phyloP scores from a whole-genome alignment of 73 alveolate species.

The Paramecium octaurelia region DNA sequence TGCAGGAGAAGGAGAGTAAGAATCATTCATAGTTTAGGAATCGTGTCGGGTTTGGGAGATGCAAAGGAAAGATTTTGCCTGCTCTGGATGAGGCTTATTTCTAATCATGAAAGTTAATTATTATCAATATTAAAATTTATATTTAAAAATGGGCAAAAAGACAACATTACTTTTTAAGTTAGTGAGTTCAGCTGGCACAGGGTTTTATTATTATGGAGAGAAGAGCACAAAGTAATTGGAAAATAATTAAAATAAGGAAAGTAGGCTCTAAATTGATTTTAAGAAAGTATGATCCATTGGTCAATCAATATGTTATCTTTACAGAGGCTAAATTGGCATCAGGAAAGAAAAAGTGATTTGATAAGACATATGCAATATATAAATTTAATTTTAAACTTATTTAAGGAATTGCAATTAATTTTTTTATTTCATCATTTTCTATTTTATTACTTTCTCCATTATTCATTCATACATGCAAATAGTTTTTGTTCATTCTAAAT shows the following conservation, averaged over 20 bases:
- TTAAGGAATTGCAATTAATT: neutral
- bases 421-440: neutral
- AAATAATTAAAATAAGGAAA: neutral
- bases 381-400: neutral
- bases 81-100: slow-evolving; percentile 41
- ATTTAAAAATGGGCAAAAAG: slow-evolving; percentile 46
- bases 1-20: slow-evolving; percentile 51
- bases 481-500: too few species aligned
- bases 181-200: slow-evolving; percentile 63
- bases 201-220: slow-evolving; percentile 55
- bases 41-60: slow-evolving; percentile 57
- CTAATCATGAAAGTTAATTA: slow-evolving; percentile 1
- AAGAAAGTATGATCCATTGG: slow-evolving; percentile 64
- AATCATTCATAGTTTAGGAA: neutral
- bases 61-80: slow-evolving; percentile 58
- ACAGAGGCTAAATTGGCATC: slow-evolving; percentile 59
- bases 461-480: neutral
- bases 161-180: slow-evolving; percentile 52
- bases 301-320: slow-evolving; percentile 59
- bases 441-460: neutral
- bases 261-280: slow-evolving; percentile 28
- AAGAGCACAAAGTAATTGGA: slow-evolving; percentile 52
- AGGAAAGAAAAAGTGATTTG: slow-evolving; percentile 51
- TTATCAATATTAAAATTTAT: slow-evolving; percentile 42
- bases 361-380: neutral